Evolutionary conservation across 208 protist species (phyloP).

Genomic region (Acanthamoeba rhysodes): DNA sequence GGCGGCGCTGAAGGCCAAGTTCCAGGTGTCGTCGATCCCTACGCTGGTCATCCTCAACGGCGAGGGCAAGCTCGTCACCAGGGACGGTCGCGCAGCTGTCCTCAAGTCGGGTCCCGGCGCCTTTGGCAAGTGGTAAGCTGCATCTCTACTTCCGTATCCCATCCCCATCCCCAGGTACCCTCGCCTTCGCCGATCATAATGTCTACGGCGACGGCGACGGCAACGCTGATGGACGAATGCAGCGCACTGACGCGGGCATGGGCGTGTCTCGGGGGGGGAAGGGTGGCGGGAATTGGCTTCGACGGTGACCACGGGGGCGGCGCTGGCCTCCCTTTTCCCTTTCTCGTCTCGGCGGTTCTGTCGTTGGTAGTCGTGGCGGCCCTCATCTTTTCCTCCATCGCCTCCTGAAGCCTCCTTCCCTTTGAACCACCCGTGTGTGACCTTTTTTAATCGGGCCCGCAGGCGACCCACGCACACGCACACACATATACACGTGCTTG

Average conservation of each 20-base stretch:
- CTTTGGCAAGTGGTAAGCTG: constrained; percentile 50
- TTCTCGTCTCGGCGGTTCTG: neutral
- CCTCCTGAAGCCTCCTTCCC: neutral
- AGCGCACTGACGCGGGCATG: too few relatives aligned
- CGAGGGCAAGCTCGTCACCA: constrained; percentile 48
- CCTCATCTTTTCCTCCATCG: neutral
- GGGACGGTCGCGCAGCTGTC: neutral
- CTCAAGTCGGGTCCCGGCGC: neutral
- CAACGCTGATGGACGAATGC: too few relatives aligned
- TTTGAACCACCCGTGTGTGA: neutral
- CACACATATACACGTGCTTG: too few relatives aligned
- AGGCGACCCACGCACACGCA: too few relatives aligned
- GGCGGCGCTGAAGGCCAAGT: constrained; percentile 1
- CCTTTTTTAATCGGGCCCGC: too few relatives aligned
- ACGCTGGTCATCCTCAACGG: constrained; percentile 66
- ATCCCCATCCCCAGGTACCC: too few relatives aligned
- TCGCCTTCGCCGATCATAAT: too few relatives aligned
- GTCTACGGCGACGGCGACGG: too few relatives aligned
- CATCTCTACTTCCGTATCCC: neutral
- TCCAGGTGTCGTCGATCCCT: constrained; percentile 27
- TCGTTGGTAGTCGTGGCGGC: neutral
- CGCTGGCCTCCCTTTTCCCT: neutral
- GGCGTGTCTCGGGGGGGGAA: too few relatives aligned
- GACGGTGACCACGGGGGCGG: neutral
- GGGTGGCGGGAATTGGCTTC: neutral